Base-by-base conservation (phyloP, 1,284 basidiomycete species). In the Malassezia dermatis region DNA sequence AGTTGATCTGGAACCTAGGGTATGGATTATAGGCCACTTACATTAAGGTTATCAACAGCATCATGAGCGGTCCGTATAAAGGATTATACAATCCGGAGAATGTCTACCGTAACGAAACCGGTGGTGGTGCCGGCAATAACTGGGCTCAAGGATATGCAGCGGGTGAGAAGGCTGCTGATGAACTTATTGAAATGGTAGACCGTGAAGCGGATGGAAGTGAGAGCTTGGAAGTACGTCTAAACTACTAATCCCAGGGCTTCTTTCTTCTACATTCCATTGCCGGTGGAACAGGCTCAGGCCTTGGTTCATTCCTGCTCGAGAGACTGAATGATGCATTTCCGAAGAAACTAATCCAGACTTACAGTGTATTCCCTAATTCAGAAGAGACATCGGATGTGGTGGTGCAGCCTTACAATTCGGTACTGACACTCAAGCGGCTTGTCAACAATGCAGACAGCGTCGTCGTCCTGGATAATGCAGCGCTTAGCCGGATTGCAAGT, bases 251-350 rank as follows among this genome's bases (percentile, higher is more conserved):
- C 13, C 70, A 98, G 91, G 94, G 91, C 1, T 98, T 99, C 78
- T 94, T 96, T 87, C 79, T 94, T 43, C 86, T 96, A 79, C 94
- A 99, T 75, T 96, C 93, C 27, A 98, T 98, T 75, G 94, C 94
- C 35, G 93, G 94, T 31, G 93, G 94, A 7, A 99, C 94, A 4
- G 94, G 94, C 23, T 98, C 94, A 0, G 94, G 94, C 2, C 83
- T 99, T 8, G 94, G 94, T 31, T 98, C 94, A 15, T 98, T 89
- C 78, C 79, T 98, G 23, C 83, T 99, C 45, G 94, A 98, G 78
- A 82, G 91, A 28, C 78, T 98, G 35, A 95, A 94, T 76, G 94
- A 99, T 78, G 88, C 86, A 64, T 99, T 95, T 71, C 94, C 94
- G 0, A 99, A 99, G 78, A 98, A 99, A 76, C 82, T 98, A 57